A percentile compares a stretch with the other conserved stretches of the same genome.
These are phyloP conservation scores for Pontederia paniculata DNA, from an alignment of 176 grass and related monocot genomes.

Conservation along the genomic window DNA sequence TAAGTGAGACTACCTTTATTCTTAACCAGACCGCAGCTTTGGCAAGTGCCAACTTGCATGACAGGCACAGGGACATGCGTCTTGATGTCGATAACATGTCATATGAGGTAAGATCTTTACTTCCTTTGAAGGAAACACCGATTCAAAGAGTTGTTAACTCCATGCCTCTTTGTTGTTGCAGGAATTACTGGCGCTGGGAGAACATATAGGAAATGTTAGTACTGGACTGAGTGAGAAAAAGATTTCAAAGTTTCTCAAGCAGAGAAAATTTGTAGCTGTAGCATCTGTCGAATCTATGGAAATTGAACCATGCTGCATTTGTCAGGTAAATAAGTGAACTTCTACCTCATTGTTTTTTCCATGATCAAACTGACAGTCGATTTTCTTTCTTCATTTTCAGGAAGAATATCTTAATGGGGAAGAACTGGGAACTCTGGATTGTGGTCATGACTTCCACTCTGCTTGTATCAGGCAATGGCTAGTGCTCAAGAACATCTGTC, in stretches of 20 bases:
- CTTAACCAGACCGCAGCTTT: constrained; percentile 8
- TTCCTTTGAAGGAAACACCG: too few relatives aligned
- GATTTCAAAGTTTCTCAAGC: constrained; percentile 3
- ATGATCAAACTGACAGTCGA: too few relatives aligned
- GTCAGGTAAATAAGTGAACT: neutral
- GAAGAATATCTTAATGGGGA: constrained; percentile 7
- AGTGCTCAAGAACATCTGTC: constrained; percentile 12
- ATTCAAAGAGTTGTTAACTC: too few relatives aligned
- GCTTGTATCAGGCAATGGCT: constrained; percentile 11
- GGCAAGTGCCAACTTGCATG: constrained; percentile 2
- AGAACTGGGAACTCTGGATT: constrained; percentile 5
- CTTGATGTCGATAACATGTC: constrained; percentile 18
- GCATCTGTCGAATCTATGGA: neutral
- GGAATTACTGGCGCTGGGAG: constrained; percentile 1
- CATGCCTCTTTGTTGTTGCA: neutral
- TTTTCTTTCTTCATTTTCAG: neutral
- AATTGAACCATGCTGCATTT: constrained; percentile 9
- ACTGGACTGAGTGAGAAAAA: constrained; percentile 8
- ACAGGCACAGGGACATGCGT: constrained; percentile 16
- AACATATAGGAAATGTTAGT: constrained; percentile 9
- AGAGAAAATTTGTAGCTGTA: neutral
- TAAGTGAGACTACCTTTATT: constrained; percentile 7
- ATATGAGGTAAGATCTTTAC: constrained; percentile 2
- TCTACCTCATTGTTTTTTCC: too few relatives aligned
- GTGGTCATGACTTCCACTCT: constrained; percentile 9